Base-by-base conservation (phyloP, 2,329 filamentous ascomycete species). In the Zasmidium citrigriseum region DNA sequence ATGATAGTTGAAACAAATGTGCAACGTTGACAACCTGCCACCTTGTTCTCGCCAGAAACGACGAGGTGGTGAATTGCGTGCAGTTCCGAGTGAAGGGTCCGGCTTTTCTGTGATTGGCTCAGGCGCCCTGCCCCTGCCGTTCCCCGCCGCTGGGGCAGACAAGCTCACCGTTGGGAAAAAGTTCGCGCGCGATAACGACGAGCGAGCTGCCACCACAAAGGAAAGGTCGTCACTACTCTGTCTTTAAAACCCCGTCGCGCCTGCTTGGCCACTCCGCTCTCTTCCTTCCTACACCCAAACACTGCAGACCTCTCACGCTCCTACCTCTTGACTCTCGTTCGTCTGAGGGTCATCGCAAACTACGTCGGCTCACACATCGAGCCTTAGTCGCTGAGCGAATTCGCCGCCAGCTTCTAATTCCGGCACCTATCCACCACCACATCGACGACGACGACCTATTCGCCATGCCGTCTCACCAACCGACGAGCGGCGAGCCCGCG, bases 401-500 rank as follows among this genome's bases (percentile, higher is more conserved):
- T 41, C 34, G 34, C 34, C 34, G 34, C 34, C 34, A 41, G 34
- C 34, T 11, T 41, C 34, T 4, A 16, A 16, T 41, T 41, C 34
- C 16, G 12, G 34, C 34, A 41, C 7, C 34, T n/a, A 41, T n/a
- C 58, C 21, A 52, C 60, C 21, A 45, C 23, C 34, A 41, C 34
- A 53, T 44, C n/a, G n/a, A 52, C 44, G 10, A 41, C 25, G 18
- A 4, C 50, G 21, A 49, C 50, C 44, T 46, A 46, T 41, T 27
- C 45, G 73, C 52, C 64, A 83, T 83, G 81, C 79, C 80, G 69
- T 82, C 80, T 46, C 77, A 78, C 69, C 81, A 83, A 68, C 75
- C 80, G 59, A 75, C 74, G 59, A 76, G 55, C 50, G 57, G 57
- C 55, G 56, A 58, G 55, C 38, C 55, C 41, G 59, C 60, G 23